phyloP scores from a whole-genome alignment of 2,329 filamentous ascomycete species.

The Exserohilum rostratum region DNA sequence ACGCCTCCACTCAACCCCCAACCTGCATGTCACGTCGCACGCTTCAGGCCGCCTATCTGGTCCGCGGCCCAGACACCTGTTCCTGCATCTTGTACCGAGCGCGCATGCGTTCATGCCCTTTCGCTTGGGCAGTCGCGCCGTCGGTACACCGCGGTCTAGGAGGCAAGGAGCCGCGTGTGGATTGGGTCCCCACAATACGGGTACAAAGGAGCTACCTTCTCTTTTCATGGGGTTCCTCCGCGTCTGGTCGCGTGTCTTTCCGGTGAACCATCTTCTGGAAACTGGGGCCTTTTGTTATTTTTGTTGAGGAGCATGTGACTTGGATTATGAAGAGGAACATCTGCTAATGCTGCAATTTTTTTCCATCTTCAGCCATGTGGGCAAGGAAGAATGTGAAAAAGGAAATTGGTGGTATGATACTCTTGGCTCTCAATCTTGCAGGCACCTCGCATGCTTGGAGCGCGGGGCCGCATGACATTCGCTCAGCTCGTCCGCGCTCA shows the following conservation, averaged over 20 bases:
- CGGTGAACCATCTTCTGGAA: conserved; percentile 13
- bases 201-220: conserved; percentile 5
- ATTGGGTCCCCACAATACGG: conserved; percentile 1
- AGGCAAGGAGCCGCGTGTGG: conserved; percentile 2
- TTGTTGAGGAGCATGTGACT: conserved; percentile 9
- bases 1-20: background rate
- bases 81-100: conserved; percentile 11
- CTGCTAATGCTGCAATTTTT: background rate
- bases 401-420: background rate
- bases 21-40: background rate
- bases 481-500: background rate
- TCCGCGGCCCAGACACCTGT: conserved; percentile 10
- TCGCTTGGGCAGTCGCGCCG: background rate
- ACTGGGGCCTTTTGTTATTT: background rate
- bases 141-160: background rate
- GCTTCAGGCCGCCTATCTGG: background rate
- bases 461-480: conserved; percentile 1
- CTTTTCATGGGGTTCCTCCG: conserved; percentile 7
- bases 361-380: background rate
- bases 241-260: conserved; percentile 8
- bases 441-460: background rate
- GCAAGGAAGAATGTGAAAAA: background rate
- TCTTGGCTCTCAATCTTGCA: too few species aligned
- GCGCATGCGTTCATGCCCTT: conserved; percentile 5
- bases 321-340: background rate